Evolutionary conservation across 2,329 filamentous ascomycete species (phyloP).

Genomic region (Ampelomyces quisqualis): DNA sequence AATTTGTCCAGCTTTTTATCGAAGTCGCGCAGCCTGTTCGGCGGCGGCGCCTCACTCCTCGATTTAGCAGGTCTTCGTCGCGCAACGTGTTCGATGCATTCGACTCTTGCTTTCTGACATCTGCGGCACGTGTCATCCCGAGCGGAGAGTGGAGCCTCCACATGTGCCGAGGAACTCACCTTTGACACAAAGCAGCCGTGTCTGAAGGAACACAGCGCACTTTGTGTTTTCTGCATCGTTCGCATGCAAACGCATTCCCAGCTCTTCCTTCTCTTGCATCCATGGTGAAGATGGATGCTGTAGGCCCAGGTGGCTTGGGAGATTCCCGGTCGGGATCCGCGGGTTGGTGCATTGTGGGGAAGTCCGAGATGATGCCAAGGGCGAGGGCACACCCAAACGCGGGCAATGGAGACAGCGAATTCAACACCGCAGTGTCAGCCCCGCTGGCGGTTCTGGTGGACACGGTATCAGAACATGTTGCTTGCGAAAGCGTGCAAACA

Average conservation of each 20-base stretch:
- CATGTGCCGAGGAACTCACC: conserved; percentile 25
- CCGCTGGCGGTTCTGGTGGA: conserved; percentile 11
- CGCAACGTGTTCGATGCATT: conserved; percentile 42
- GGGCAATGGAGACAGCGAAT: conserved; percentile 10
- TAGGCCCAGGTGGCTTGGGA: conserved; percentile 27
- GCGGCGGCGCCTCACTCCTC: conserved; percentile 27
- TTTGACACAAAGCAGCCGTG: conserved; percentile 34
- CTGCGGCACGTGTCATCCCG: conserved; percentile 39
- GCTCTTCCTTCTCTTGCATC: conserved; percentile 40
- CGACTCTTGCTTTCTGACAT: conserved; percentile 41
- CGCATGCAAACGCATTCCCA: conserved; percentile 42
- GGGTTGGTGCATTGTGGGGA: conserved; percentile 37
- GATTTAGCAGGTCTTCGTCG: conserved; percentile 40
- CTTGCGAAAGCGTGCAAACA: conserved; percentile 12
- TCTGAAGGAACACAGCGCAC: conserved; percentile 41
- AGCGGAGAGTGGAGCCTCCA: conserved; percentile 17
- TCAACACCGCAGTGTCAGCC: conserved; percentile 11
- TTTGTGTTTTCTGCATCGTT: conserved; percentile 42
- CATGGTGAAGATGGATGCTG: conserved; percentile 34
- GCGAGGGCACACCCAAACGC: conserved; percentile 8
- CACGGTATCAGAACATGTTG: conserved; percentile 11
- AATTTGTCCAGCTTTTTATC: conserved; percentile 40
- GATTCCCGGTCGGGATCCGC: conserved; percentile 25
- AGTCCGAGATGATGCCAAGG: conserved; percentile 41
- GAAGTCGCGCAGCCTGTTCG: conserved; percentile 36